These are phyloP conservation scores for Aspergillus homomorphus DNA, from an alignment of 495 filamentous ascomycete genomes.

Conservation along the genomic window DNA sequence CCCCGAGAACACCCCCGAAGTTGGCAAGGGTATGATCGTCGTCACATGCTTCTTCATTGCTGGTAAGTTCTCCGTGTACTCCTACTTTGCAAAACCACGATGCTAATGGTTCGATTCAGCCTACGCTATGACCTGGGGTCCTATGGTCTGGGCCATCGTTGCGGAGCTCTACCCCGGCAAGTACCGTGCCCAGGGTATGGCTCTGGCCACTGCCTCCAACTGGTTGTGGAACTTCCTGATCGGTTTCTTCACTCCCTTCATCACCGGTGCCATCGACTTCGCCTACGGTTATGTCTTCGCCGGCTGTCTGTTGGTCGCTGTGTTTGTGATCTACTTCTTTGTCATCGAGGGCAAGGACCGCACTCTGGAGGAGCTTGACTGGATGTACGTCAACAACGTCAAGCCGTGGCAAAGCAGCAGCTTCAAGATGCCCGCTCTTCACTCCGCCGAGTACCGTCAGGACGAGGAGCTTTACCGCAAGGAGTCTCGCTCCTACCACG, in stretches of 20 bases:
- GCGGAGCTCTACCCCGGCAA: conserved; percentile 77
- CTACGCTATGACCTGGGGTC: conserved; percentile 70
- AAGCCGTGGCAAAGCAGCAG: conserved; percentile 58
- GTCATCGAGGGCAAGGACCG: conserved; percentile 63
- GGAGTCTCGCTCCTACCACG: neutral
- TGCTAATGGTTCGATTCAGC: neutral
- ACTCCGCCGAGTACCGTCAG: neutral
- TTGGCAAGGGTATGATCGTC: conserved; percentile 73
- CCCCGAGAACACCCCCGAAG: conserved; percentile 54
- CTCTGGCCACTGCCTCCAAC: conserved; percentile 71
- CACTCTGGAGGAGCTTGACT: conserved; percentile 73
- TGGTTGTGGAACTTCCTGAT: conserved; percentile 88
- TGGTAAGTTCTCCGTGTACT: conserved; percentile 7
- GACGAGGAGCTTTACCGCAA: neutral
- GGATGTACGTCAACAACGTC: conserved; percentile 69
- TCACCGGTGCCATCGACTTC: conserved; percentile 63
- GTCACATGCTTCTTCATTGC: conserved; percentile 65
- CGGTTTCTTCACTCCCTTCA: conserved; percentile 74
- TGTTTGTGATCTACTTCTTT: conserved; percentile 65
- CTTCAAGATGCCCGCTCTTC: conserved; percentile 34
- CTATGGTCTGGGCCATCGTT: conserved; percentile 74
- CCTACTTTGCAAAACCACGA: neutral
- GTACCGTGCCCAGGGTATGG: conserved; percentile 71
- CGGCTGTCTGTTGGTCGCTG: conserved; percentile 59
- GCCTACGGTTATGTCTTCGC: conserved; percentile 79